A percentile compares a stretch with the other conserved stretches of the same genome.
phyloP scores from a whole-genome alignment of 768 basidiomycete species.

The Sarcodon aspratus region DNA sequence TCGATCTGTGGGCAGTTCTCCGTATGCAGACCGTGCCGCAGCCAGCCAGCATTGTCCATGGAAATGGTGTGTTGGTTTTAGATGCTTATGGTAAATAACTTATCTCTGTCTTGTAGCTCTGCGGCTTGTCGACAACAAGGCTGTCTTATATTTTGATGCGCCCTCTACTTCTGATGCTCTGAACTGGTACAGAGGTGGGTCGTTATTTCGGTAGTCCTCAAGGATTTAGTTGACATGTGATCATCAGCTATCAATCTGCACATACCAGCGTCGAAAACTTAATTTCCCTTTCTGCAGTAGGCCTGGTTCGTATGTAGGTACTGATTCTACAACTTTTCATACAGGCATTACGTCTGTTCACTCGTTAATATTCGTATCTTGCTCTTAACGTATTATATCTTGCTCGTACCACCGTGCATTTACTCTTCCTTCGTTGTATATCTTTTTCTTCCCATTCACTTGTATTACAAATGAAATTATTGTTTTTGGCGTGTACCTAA shows the following conservation, averaged over 20 bases:
- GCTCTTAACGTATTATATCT: too few species aligned
- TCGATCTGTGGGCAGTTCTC: conserved; percentile 95
- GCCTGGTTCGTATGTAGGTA: too few species aligned
- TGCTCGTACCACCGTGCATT: too few species aligned
- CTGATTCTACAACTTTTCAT: too few species aligned
- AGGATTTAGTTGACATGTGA: neutral
- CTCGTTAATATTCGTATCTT: too few species aligned
- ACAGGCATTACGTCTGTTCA: too few species aligned
- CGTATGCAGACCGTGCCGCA: conserved; percentile 91
- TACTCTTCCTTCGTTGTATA: too few species aligned
- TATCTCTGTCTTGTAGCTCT: conserved; percentile 36
- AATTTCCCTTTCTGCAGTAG: conserved; percentile 13
- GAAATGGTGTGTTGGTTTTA: conserved; percentile 44
- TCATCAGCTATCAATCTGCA: conserved; percentile 75
- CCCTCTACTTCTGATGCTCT: conserved; percentile 76
- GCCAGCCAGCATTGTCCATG: conserved; percentile 83
- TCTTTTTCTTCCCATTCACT: too few species aligned
- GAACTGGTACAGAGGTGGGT: conserved; percentile 81
- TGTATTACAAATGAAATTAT: too few species aligned
- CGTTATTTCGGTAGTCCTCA: conserved; percentile 2
- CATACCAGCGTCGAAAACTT: conserved; percentile 73
- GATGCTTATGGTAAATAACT: neutral
- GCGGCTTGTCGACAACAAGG: conserved; percentile 86
- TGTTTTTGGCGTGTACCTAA: too few species aligned
- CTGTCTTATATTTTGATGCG: conserved; percentile 82